Percentiles rank a stretch among this genome's conserved stretches.
Conservation (phyloP, 75 land plant species). For the Chamaecyparis obtusa region DNA sequence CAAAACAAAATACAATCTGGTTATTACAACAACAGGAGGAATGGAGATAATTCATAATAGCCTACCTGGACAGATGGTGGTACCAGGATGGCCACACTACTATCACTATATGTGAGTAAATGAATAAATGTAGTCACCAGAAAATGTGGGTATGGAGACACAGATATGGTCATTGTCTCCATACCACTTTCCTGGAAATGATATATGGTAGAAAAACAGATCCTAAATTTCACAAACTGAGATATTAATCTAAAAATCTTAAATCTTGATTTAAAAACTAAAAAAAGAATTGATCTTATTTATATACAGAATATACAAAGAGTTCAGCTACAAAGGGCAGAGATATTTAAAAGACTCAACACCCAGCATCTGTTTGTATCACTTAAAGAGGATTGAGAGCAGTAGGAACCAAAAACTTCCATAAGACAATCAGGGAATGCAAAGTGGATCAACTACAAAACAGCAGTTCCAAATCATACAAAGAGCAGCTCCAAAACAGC, state of each 20-base stretch:
- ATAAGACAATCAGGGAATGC: neutral
- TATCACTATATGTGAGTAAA: neutral
- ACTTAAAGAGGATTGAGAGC: neutral
- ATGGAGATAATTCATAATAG: neutral
- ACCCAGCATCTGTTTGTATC: neutral
- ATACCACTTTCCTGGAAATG: neutral
- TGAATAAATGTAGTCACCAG: neutral
- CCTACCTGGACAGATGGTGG: neutral
- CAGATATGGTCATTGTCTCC: neutral
- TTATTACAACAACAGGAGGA: neutral
- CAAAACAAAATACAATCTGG: conserved; percentile 5
- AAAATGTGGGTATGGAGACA: neutral
- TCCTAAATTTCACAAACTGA: neutral
- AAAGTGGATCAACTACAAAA: neutral
- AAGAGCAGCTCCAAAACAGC: neutral
- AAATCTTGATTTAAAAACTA: neutral
- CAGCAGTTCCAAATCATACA: too few species aligned
- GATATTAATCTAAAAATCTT: neutral
- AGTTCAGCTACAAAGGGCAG: neutral
- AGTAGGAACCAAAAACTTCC: neutral
- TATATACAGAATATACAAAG: neutral
- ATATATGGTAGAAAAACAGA: neutral
- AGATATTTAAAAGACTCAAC: neutral
- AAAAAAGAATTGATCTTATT: neutral
- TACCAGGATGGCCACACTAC: neutral